Percentiles rank a stretch among this genome's conserved stretches.
Conservation (phyloP, 2,329 filamentous ascomycete genomes). For the Aspergillus melleus region DNA sequence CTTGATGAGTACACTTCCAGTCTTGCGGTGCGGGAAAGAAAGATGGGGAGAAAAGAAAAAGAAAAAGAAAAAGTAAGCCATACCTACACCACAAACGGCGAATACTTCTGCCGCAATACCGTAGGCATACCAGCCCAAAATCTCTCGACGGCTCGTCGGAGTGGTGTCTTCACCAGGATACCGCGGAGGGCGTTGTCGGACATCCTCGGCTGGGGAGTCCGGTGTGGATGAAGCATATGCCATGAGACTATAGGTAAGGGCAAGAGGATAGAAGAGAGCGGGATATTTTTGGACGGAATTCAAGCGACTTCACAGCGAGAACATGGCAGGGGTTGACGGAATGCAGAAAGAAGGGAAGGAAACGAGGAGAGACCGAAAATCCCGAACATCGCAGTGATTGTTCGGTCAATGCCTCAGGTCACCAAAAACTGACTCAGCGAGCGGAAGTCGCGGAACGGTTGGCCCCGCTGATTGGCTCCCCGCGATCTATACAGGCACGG, state of each 20-base stretch:
- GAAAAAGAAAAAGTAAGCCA: slow-evolving; percentile 7
- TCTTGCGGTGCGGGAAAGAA: neutral
- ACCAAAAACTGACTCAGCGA: neutral
- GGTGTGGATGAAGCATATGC: slow-evolving; percentile 1
- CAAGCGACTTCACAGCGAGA: neutral
- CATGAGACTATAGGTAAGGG: neutral
- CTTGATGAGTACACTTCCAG: neutral
- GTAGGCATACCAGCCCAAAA: slow-evolving; percentile 89
- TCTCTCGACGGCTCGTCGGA: slow-evolving; percentile 76
- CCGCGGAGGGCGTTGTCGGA: slow-evolving; percentile 44
- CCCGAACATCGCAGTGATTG: neutral
- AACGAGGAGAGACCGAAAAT: neutral
- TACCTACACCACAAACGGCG: slow-evolving; percentile 77
- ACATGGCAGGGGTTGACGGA: neutral
- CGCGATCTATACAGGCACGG: neutral
- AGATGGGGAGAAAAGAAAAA: neutral
- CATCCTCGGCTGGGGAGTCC: slow-evolving; percentile 20
- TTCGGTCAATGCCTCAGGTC: neutral
- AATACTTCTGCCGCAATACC: slow-evolving; percentile 95
- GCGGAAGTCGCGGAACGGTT: neutral
- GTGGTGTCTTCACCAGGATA: slow-evolving; percentile 84
- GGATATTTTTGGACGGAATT: neutral
- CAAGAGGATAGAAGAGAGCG: neutral
- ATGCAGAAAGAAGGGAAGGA: neutral
- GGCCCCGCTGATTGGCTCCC: neutral